Percentiles rank a stretch among this genome's conserved stretches.
These are phyloP conservation scores for Stagonosporopsis vannaccii DNA, from an alignment of 2,329 filamentous ascomycete species.

Conservation along the genomic window DNA sequence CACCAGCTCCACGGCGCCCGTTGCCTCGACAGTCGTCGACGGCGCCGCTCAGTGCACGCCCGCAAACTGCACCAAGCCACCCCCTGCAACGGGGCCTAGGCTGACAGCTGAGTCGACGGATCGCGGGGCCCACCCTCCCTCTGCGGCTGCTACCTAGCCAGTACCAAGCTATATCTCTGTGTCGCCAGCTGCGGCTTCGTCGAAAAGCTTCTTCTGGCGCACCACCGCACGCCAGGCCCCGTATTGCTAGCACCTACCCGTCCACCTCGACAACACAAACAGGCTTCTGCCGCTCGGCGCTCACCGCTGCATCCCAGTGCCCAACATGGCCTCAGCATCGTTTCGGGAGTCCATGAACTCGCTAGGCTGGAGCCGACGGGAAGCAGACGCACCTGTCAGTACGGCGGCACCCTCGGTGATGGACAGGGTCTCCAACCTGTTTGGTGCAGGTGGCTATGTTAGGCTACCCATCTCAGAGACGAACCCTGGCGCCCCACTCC, in stretches of 20 bases:
- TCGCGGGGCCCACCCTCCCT: constrained; percentile 4
- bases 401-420: constrained; percentile 78
- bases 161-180: constrained; percentile 35
- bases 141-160: constrained; percentile 15
- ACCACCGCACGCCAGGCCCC: constrained; percentile 20
- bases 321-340: constrained; percentile 79
- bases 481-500: constrained; percentile 80
- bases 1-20: constrained; percentile 23
- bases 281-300: constrained; percentile 19
- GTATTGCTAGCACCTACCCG: constrained; percentile 17
- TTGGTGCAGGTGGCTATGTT: constrained; percentile 85
- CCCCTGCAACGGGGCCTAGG: constrained; percentile 16
- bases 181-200: constrained; percentile 49
- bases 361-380: constrained; percentile 89
- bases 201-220: constrained; percentile 37
- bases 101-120: constrained; percentile 23
- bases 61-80: constrained; percentile 17
- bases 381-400: constrained; percentile 76
- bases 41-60: constrained; percentile 18
- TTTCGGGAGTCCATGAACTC: constrained; percentile 96
- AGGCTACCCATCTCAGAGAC: constrained; percentile 82
- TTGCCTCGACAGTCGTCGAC: constrained; percentile 22
- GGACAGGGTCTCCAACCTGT: constrained; percentile 81
- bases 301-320: constrained; percentile 4
- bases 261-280: constrained; percentile 23